phyloP scores from a whole-genome alignment of 345 rosid genomes.

The Bretschneidera sinensis region DNA sequence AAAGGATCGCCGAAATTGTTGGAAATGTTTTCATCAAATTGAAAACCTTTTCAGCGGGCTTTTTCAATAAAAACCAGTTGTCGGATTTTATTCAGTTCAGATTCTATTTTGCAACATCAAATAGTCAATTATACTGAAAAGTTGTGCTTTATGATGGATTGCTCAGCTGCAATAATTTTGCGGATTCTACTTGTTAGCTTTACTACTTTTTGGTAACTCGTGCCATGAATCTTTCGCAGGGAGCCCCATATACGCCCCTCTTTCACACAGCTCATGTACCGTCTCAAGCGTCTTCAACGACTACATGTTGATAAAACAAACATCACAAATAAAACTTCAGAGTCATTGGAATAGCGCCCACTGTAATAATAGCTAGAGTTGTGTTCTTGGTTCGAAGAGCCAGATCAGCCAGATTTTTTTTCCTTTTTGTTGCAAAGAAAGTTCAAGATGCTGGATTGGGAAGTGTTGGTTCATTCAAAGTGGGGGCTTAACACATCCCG shows the following conservation, averaged over 20 bases:
- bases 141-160: no score
- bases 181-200: not conserved
- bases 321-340: slow-evolving; percentile 19
- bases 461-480: slow-evolving; percentile 89
- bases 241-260: slow-evolving; percentile 82
- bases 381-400: slow-evolving; percentile 69
- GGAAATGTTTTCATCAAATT: no score
- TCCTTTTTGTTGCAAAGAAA: slow-evolving; percentile 29
- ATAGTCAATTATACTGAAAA: no score
- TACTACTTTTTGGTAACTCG: not conserved
- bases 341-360: slow-evolving; percentile 15
- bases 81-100: no score
- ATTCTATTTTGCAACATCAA: no score
- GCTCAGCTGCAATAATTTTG: no score
- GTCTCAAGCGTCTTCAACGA: slow-evolving; percentile 55
- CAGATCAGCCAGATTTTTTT: slow-evolving; percentile 27
- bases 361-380: slow-evolving; percentile 29
- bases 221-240: slow-evolving; percentile 34
- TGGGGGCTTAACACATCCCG: slow-evolving; percentile 66
- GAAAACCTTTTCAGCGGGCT: no score
- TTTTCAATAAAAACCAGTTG: no score
- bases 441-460: slow-evolving; percentile 22
- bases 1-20: no score
- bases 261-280: slow-evolving; percentile 71
- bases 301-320: slow-evolving; percentile 40